A percentile compares a stretch with the other conserved stretches of the same genome.
Evolutionary conservation across 345 rosid genomes (phyloP).

Genomic region (Arabis hirsuta): DNA sequence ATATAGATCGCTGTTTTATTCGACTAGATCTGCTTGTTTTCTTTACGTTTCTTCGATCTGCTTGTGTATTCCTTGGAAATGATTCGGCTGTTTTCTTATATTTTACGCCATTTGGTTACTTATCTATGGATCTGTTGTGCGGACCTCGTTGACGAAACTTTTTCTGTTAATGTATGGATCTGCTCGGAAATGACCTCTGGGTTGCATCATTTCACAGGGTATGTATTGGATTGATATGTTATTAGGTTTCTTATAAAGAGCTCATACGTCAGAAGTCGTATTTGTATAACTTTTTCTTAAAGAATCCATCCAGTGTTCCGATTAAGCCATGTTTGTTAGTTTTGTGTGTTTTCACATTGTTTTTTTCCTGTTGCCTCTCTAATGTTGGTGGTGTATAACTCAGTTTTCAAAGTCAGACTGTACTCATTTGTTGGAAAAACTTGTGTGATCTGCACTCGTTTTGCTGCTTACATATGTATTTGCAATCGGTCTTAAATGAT

Average conservation of each 20-base stretch:
- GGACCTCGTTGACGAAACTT: not conserved
- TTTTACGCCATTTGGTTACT: not conserved
- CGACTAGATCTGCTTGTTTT: slow-evolving; percentile 8
- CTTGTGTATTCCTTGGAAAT: not conserved
- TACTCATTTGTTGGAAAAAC: no score
- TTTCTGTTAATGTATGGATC: not conserved
- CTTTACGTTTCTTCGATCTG: not conserved
- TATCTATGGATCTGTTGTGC: slow-evolving; percentile 20
- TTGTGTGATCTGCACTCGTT: no score
- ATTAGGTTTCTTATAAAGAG: not conserved
- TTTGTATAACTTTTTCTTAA: not conserved
- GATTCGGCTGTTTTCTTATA: slow-evolving; percentile 20
- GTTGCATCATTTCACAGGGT: not conserved
- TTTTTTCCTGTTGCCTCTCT: not conserved
- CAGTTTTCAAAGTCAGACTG: no score
- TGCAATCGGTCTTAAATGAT: no score
- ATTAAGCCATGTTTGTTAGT: not conserved
- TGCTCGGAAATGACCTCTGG: not conserved
- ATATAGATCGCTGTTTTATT: not conserved
- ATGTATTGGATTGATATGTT: not conserved
- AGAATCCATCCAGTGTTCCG: not conserved
- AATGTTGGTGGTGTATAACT: not conserved
- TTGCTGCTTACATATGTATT: no score
- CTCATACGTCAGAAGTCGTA: not conserved
- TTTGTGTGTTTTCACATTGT: not conserved